Percentiles rank a stretch among this genome's conserved stretches.
Conservation (phyloP, 352 stramenopile species). For the Globisporangium cylindrosporum region DNA sequence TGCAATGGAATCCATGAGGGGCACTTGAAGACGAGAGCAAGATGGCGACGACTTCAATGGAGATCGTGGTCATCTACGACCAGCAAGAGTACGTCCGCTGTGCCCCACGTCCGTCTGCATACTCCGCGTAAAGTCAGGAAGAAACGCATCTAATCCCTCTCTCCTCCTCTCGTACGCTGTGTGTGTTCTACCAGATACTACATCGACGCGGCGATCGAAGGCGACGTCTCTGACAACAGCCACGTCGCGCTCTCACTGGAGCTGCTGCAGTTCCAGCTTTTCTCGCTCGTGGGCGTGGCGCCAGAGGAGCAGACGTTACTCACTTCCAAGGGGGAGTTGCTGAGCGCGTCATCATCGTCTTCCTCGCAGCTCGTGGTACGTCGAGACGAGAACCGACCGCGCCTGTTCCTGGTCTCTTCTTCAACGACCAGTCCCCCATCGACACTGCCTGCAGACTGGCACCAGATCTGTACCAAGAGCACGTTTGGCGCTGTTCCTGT, state of each 20-base stretch:
- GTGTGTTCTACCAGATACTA: conserved; percentile 29
- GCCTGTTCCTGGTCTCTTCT: conserved; percentile 43
- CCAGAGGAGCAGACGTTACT: conserved; percentile 59
- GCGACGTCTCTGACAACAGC: conserved; percentile 11
- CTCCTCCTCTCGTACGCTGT: background rate
- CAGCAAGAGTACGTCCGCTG: conserved; percentile 49
- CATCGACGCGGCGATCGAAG: conserved; percentile 24
- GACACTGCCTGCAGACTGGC: conserved; percentile 41
- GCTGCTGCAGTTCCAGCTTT: conserved; percentile 64
- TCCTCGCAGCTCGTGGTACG: background rate
- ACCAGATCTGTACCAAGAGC: conserved; percentile 57
- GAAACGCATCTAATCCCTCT: background rate
- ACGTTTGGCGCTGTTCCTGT: conserved; percentile 47
- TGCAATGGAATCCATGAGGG: background rate
- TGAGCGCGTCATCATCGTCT: conserved; percentile 11
- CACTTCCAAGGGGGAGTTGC: conserved; percentile 37
- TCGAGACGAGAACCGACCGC: conserved; percentile 18
- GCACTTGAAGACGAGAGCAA: background rate
- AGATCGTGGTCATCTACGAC: conserved; percentile 53
- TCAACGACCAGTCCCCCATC: background rate
- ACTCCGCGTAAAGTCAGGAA: background rate
- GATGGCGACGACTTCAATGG: conserved; percentile 12
- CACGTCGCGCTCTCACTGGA: conserved; percentile 35
- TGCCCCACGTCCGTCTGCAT: background rate
- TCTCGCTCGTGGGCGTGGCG: conserved; percentile 61